phyloP scores from a whole-genome alignment of 2,329 filamentous ascomycete genomes.

The Monilinia vaccinii-corymbosi region DNA sequence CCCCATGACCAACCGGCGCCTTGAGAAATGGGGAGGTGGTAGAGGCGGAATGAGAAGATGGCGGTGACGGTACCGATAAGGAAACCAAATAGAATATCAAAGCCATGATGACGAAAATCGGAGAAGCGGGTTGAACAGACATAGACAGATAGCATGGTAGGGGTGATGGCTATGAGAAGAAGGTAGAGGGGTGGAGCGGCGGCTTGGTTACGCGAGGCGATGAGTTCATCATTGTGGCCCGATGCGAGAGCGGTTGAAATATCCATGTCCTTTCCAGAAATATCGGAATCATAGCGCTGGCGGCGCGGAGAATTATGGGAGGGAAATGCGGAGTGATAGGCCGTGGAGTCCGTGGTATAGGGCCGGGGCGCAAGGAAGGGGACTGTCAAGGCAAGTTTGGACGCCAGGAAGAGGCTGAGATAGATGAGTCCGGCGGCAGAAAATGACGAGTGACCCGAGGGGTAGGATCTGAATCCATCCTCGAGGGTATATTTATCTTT shows the following conservation, averaged over 20 bases:
- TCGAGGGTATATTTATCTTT: slow-evolving; percentile 51
- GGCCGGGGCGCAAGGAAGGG: slow-evolving; percentile 53
- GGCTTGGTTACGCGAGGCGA: slow-evolving; percentile 58
- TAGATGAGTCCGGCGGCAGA: slow-evolving; percentile 76
- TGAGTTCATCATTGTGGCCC: slow-evolving; percentile 24
- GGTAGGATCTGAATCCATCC: slow-evolving; percentile 81
- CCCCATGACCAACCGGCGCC: slow-evolving; percentile 89
- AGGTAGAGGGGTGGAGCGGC: slow-evolving; percentile 79
- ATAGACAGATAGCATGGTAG: slow-evolving; percentile 68
- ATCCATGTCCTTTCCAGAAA: neutral
- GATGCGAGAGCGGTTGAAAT: slow-evolving; percentile 13
- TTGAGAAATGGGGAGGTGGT: slow-evolving; percentile 70
- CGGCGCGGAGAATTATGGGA: slow-evolving; percentile 42
- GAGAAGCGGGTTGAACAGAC: slow-evolving; percentile 80
- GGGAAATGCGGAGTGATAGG: slow-evolving; percentile 58
- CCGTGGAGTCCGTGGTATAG: slow-evolving; percentile 38
- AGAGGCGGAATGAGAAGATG: slow-evolving; percentile 72
- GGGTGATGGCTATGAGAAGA: slow-evolving; percentile 58
- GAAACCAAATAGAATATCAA: slow-evolving; percentile 83
- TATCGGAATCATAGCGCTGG: neutral
- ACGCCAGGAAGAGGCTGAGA: slow-evolving; percentile 76
- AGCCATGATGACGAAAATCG: slow-evolving; percentile 84
- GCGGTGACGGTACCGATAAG: slow-evolving; percentile 64
- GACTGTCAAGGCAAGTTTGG: slow-evolving; percentile 67
- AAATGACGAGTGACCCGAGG: slow-evolving; percentile 67